These are phyloP conservation scores for Podila horticola DNA, from an alignment of 192 early-diverging fungal species.

Conservation along the genomic window DNA sequence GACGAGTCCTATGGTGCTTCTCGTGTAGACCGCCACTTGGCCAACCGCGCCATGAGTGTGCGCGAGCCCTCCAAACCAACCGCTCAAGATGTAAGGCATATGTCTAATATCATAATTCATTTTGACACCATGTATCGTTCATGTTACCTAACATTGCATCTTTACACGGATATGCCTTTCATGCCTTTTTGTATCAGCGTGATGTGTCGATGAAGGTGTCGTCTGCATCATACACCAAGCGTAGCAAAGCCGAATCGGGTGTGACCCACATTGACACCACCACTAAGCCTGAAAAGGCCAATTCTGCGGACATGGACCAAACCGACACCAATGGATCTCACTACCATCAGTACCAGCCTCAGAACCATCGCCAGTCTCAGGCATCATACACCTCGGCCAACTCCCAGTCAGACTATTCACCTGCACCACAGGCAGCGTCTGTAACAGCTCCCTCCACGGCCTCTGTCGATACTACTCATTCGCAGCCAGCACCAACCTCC, in stretches of 20 bases:
- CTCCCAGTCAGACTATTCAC: neutral
- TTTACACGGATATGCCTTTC: neutral
- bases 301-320: too few species aligned
- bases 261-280: neutral
- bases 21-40: conserved; percentile 40
- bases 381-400: conserved; percentile 2
- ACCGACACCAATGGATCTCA: neutral
- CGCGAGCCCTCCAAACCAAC: conserved; percentile 25
- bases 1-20: conserved; percentile 27
- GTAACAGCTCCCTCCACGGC: neutral
- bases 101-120: too few species aligned
- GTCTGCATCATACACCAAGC: conserved; percentile 1
- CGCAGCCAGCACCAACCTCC: conserved; percentile 25
- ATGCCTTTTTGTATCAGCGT: neutral
- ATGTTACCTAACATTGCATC: neutral
- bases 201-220: neutral
- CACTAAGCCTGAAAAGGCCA: neutral
- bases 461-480: neutral
- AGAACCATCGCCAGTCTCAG: conserved; percentile 12
- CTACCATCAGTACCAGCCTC: conserved; percentile 7
- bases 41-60: conserved; percentile 35
- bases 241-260: conserved; percentile 2
- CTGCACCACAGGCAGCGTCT: neutral
- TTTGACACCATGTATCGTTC: neutral
- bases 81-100: neutral